Evolutionary conservation across 176 grass and related monocot genomes (phyloP).

Genomic region (Ampelocalamus luodianensis): DNA sequence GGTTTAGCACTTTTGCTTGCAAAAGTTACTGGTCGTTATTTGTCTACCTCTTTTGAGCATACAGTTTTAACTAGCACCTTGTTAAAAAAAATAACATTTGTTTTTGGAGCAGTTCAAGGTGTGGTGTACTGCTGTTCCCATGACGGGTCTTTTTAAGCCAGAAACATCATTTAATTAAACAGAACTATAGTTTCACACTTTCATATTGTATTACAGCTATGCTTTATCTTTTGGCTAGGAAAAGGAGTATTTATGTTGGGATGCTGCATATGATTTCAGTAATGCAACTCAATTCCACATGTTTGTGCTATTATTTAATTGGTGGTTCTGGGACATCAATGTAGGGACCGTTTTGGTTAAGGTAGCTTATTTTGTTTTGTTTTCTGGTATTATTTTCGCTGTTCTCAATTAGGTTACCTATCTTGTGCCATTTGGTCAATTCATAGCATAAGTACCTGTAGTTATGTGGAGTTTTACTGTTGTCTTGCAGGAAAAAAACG

Average conservation of each 20-base stretch:
- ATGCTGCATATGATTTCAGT: neutral
- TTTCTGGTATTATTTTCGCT: neutral
- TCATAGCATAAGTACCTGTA: conserved; percentile 20
- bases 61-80: conserved; percentile 29
- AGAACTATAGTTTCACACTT: neutral
- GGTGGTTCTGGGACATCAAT: neutral
- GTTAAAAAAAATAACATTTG: neutral
- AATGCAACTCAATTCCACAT: neutral
- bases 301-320: conserved; percentile 18
- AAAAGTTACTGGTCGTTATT: conserved; percentile 9
- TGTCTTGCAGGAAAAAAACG: conserved; percentile 51
- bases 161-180: neutral
- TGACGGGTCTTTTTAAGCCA: neutral
- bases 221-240: neutral
- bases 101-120: neutral
- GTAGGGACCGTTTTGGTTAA: neutral
- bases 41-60: conserved; percentile 24
- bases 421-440: conserved; percentile 15
- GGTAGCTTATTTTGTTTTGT: neutral
- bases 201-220: neutral
- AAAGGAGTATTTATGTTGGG: conserved; percentile 21
- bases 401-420: conserved; percentile 10
- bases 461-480: conserved; percentile 32
- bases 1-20: neutral
- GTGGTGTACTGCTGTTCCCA: neutral